A percentile compares a stretch with the other conserved stretches of the same genome.
These are phyloP conservation scores for Vanrija sp. DNA, from an alignment of 1,284 basidiomycete genomes.

Conservation along the genomic window DNA sequence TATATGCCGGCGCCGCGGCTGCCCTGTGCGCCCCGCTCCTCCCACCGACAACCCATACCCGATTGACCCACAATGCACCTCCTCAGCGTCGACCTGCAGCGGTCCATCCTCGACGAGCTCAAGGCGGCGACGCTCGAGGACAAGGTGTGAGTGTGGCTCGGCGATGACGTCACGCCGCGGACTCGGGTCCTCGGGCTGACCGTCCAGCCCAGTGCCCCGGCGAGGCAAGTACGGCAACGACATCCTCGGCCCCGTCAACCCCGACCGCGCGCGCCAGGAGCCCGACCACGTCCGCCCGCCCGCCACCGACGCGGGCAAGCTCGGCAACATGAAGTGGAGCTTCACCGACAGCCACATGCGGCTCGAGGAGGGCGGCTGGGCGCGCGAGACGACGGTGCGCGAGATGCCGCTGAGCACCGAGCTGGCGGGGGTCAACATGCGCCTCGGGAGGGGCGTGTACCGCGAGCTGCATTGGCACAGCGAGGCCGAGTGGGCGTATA, in stretches of 20 bases:
- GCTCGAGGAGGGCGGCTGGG: constrained; percentile 68
- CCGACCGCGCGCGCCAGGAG: constrained; percentile 53
- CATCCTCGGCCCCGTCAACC: constrained; percentile 59
- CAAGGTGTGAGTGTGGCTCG: background rate
- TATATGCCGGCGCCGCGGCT: too few relatives aligned
- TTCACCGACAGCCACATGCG: constrained; percentile 66
- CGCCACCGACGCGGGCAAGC: constrained; percentile 60
- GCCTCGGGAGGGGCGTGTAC: constrained; percentile 58
- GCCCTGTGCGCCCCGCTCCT: too few relatives aligned
- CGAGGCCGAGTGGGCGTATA: constrained; percentile 55
- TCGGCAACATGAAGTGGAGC: constrained; percentile 68
- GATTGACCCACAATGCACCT: constrained; percentile 2
- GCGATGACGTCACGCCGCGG: background rate
- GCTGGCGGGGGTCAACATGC: constrained; percentile 67
- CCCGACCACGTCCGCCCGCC: constrained; percentile 63
- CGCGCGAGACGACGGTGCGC: constrained; percentile 50
- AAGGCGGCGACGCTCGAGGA: background rate
- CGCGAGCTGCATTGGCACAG: constrained; percentile 73
- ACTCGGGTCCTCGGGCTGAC: too few relatives aligned
- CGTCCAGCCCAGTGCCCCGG: constrained; percentile 39
- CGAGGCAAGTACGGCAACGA: constrained; percentile 54
- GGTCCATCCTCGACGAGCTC: constrained; percentile 10
- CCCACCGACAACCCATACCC: too few relatives aligned
- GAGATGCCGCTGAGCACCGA: constrained; percentile 61
- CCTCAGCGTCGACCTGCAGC: background rate